A percentile compares a stretch with the other conserved stretches of the same genome.
phyloP scores from a whole-genome alignment of 768 basidiomycete species.

The Crepidotus variabilis region DNA sequence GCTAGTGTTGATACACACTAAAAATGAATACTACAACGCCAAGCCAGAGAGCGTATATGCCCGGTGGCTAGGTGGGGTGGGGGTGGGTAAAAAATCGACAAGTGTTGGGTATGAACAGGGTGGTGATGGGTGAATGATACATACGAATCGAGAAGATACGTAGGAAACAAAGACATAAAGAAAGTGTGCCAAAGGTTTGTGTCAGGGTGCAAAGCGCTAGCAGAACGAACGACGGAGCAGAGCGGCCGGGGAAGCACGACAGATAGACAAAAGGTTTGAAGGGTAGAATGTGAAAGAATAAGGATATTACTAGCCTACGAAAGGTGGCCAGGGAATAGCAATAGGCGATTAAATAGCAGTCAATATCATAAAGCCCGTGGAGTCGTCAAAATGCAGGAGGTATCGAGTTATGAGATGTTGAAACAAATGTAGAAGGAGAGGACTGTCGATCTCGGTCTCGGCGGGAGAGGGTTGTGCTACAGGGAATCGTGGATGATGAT shows the following conservation, averaged over 20 bases:
- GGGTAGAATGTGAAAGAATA: slow-evolving; percentile 11
- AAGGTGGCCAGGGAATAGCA: slow-evolving; percentile 6
- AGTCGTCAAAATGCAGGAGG: slow-evolving; percentile 16
- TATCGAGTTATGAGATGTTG: neutral
- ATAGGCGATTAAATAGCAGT: slow-evolving; percentile 19
- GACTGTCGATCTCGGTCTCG: neutral
- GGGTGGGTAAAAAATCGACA: neutral
- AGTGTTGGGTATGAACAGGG: neutral
- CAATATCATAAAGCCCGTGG: slow-evolving; percentile 14
- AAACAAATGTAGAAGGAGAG: slow-evolving; percentile 2
- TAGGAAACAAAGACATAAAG: slow-evolving; percentile 8
- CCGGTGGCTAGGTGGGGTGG: neutral
- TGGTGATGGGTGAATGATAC: neutral
- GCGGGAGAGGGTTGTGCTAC: slow-evolving; percentile 12
- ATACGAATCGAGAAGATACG: slow-evolving; percentile 10
- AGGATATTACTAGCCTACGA: slow-evolving; percentile 12
- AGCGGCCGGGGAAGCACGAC: neutral
- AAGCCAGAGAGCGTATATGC: neutral
- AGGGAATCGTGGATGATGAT: slow-evolving; percentile 9
- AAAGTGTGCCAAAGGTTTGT: slow-evolving; percentile 10
- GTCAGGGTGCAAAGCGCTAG: neutral
- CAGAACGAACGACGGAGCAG: neutral
- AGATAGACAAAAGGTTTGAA: neutral
- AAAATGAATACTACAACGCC: neutral
- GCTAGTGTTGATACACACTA: neutral